Base-by-base conservation (phyloP, 306 rosid species). In the Amphicarpaea edgeworthii region DNA sequence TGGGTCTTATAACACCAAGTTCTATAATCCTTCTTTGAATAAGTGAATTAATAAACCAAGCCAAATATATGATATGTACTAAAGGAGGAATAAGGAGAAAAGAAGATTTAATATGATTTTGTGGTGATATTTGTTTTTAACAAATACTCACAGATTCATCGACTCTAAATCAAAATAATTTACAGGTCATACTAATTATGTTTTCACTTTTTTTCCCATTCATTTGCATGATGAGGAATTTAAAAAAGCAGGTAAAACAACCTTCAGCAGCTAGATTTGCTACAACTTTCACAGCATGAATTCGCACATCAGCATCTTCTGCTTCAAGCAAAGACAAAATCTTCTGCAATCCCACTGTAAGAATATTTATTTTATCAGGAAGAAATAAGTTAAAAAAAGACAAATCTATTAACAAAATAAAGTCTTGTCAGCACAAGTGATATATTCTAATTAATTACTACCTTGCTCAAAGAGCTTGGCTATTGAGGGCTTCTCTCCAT, bases 261-360 rank as follows among this genome's bases (percentile, higher is more conserved):
- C 99, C 99, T 96, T 96, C 99, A 66, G 99, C 99, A 47, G 99
- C 99, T 65, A 96, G 93, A 90, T 96, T 96, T 77, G 99, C 99
- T 37, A 96, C 99, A 21, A 92, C 99, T 92, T 96, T 92, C 82
- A 96, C 98, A 80, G 99, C 99, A 76, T 96, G 97, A 58, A 96
- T 87, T 73, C 93, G 86, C 65, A 96, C 98, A 79, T 90, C 99
- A 50, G 90, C 86, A 84, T 96, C 99, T 77, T 90, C 98, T 3
- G 99, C 89, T 89, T 92, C 99, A 77, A 96, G 97, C 87, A 96
- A 88, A 49, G 99, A 96, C 84, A 96, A 84, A 80, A 96, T 96
- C 88, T 89, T 92, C 68, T 96, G 98, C 90, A 96, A 89, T 83
- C 99, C 99, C 89, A 96, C 99, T 96, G 84, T 40, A 26, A 38